Percentiles rank a stretch among this genome's conserved stretches.
phyloP scores from a whole-genome alignment of 2,329 filamentous ascomycete genomes.

The Zasmidium cellare region DNA sequence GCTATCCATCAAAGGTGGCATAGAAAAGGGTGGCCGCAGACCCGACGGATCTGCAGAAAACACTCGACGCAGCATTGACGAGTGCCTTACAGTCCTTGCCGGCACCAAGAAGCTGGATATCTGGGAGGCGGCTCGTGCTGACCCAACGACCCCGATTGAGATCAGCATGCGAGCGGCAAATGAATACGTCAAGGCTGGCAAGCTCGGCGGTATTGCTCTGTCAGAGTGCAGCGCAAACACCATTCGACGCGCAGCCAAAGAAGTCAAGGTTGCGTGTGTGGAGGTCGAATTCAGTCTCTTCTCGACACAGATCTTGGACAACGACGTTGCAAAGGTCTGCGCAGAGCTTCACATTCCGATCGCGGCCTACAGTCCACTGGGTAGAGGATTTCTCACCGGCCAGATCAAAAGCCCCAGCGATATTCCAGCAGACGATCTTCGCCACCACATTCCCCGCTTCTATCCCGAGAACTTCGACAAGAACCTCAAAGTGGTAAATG shows the following conservation, averaged over 20 bases:
- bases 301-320: slow-evolving; percentile 57
- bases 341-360: slow-evolving; percentile 67
- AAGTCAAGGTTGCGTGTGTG: slow-evolving; percentile 58
- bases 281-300: slow-evolving; percentile 63
- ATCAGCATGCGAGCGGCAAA: slow-evolving; percentile 45
- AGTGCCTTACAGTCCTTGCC: slow-evolving; percentile 46
- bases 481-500: slow-evolving; percentile 63
- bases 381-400: slow-evolving; percentile 60
- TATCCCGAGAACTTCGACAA: slow-evolving; percentile 61
- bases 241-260: slow-evolving; percentile 50
- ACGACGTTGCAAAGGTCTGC: slow-evolving; percentile 58
- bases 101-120: slow-evolving; percentile 51
- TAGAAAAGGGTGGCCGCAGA: slow-evolving; percentile 34
- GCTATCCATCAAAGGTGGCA: slow-evolving; percentile 52
- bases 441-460: slow-evolving; percentile 58
- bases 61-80: slow-evolving; percentile 46
- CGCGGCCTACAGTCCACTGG: slow-evolving; percentile 71
- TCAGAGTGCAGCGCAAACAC: slow-evolving; percentile 48
- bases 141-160: slow-evolving; percentile 46
- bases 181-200: slow-evolving; percentile 38
- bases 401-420: slow-evolving; percentile 55
- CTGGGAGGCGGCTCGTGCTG: slow-evolving; percentile 50
- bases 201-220: slow-evolving; percentile 49
- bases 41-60: slow-evolving; percentile 45
- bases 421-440: slow-evolving; percentile 54